Evolutionary conservation across 371 early-diverging fungal genomes (phyloP), one percentile per base, ranked within the genome.

Genomic region (Mucor circinelloides): DNA sequence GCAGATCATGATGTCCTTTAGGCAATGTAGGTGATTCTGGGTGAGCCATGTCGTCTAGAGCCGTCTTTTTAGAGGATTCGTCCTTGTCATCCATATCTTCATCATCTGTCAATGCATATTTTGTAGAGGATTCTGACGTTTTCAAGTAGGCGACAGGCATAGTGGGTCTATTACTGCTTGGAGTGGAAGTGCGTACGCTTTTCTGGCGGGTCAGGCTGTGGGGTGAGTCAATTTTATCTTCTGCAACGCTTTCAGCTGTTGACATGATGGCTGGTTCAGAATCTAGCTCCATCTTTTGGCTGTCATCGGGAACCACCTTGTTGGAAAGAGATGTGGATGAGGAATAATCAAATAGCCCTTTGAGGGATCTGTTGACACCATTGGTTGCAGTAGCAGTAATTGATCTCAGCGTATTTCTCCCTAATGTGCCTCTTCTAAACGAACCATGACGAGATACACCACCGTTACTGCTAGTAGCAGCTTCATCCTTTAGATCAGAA

Each of bases 251-350:
- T 13, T 52, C 52, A 2, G 0, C 3, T 13, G 27, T 27, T 15
- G 19, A 46, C 13, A 40, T 42, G 9, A 40, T 42, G 9, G 30
- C 6, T 13, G 55, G 55, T 6, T 36, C 52, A 21, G 44, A 36
- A 48, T 62, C 48, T 7, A 72, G 27, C 44, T 72, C 73, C 67
- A 67, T 72, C 27, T 75, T 72, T 63, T 64, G 70, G 44, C 76
- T 75, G 27, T 70, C 70, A 42, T 64, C 66, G 5, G 66, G 62
- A 9, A 48, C 28, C 4, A 65, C 50, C 25, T 65, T 68, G 27
- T 63, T 68, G 21, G 68, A 58, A 36, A 44, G 36, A 9, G 70
- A 31, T 7, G 28, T 42, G 13, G 63, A 46, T 23, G 73, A 68
- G 48, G 67, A 58, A 25, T 58, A 44, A 30, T 72, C 72, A 55